Conservation (phyloP, 345 rosid species). For the Gossypium anomalum region DNA sequence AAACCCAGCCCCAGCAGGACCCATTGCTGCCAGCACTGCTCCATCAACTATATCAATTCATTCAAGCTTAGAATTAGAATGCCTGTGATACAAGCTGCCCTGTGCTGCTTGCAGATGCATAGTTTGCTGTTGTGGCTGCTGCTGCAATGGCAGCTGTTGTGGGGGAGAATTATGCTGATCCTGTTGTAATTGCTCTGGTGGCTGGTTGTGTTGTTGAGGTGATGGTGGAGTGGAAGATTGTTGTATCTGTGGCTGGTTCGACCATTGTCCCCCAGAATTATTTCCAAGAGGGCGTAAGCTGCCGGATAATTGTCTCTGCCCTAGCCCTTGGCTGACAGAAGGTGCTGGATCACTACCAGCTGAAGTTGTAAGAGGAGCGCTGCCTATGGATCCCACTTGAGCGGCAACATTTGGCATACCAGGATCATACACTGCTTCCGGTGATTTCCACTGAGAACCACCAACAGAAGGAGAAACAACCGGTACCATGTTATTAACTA, state of each 20-base stretch:
- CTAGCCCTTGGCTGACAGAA: slow-evolving; percentile 45
- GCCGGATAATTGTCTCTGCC: slow-evolving; percentile 58
- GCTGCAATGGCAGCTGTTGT: slow-evolving; percentile 31
- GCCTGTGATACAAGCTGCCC: slow-evolving; percentile 52
- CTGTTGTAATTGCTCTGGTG: slow-evolving; percentile 42
- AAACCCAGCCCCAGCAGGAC: slow-evolving; percentile 42
- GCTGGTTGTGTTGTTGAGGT: slow-evolving; percentile 49
- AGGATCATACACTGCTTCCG: slow-evolving; percentile 47
- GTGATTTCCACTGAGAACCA: slow-evolving; percentile 51
- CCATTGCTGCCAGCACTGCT: slow-evolving; percentile 41
- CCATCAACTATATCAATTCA: slow-evolving; percentile 39
- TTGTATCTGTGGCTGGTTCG: slow-evolving; percentile 40
- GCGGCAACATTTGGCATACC: slow-evolving; percentile 35
- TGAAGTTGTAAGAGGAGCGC: slow-evolving; percentile 37
- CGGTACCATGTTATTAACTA: slow-evolving; percentile 26
- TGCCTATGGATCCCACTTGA: slow-evolving; percentile 41
- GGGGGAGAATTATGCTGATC: slow-evolving; percentile 33
- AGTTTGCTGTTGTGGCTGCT: slow-evolving; percentile 51
- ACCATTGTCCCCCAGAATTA: slow-evolving; percentile 42
- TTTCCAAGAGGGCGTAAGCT: slow-evolving; percentile 42
- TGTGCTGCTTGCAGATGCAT: slow-evolving; percentile 57
- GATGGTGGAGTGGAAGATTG: slow-evolving; percentile 37
- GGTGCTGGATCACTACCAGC: slow-evolving; percentile 45
- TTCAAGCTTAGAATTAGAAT: slow-evolving; percentile 60
- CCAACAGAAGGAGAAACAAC: slow-evolving; percentile 27